phyloP scores from a whole-genome alignment of 495 filamentous ascomycete genomes.

The Mytilinidion resinicola region DNA sequence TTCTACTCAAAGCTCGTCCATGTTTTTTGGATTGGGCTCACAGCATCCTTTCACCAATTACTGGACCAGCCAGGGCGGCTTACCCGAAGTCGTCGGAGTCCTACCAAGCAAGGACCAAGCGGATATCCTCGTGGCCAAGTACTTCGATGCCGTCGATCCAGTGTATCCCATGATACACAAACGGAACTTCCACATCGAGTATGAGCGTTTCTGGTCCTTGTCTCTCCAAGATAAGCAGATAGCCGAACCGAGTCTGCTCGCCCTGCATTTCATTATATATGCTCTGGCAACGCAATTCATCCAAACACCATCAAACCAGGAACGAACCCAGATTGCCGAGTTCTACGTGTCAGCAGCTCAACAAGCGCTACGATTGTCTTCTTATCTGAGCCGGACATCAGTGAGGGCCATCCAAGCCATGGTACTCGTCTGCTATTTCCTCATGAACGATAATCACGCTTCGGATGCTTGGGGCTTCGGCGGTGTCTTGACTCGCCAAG shows the following conservation, averaged over 20 bases:
- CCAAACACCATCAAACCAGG: constrained; percentile 45
- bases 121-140: constrained; percentile 60
- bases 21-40: constrained; percentile 61
- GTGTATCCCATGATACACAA: constrained; percentile 68
- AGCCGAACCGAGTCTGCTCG: constrained; percentile 55
- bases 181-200: constrained; percentile 61
- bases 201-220: constrained; percentile 62
- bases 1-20: constrained; percentile 54
- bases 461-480: constrained; percentile 71
- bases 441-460: constrained; percentile 72
- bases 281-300: constrained; percentile 70
- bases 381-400: constrained; percentile 61
- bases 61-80: constrained; percentile 66
- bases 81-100: constrained; percentile 63
- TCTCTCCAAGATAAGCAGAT: constrained; percentile 43
- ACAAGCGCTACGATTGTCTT: constrained; percentile 59
- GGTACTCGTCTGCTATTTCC: constrained; percentile 66
- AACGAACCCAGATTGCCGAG: constrained; percentile 62
- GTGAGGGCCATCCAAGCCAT: constrained; percentile 65
- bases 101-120: constrained; percentile 64
- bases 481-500: constrained; percentile 62
- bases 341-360: constrained; percentile 70
- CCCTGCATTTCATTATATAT: constrained; percentile 61
- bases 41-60: constrained; percentile 70
- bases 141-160: constrained; percentile 68